A percentile compares a stretch with the other conserved stretches of the same genome.
Conservation (phyloP, 2,329 filamentous ascomycete genomes). For the Pseudogymnoascus sp. region DNA sequence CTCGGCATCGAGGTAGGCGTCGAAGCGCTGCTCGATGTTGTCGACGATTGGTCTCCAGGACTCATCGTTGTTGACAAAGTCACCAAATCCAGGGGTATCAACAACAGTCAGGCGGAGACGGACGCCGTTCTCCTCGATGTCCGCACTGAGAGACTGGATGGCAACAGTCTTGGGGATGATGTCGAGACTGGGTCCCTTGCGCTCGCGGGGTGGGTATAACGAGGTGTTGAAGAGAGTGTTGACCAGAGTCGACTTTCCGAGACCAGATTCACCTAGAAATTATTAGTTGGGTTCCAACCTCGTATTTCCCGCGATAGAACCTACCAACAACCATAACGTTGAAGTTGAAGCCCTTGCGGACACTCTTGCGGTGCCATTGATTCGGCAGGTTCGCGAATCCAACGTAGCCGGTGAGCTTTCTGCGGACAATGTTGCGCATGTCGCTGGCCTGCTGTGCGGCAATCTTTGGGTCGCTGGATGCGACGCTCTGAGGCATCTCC, state of each 20-base stretch:
- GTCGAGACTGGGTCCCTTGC: constrained; percentile 92
- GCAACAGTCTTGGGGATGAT: constrained; percentile 97
- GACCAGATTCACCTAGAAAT: constrained; percentile 81
- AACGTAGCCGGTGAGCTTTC: constrained; percentile 97
- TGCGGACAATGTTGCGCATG: constrained; percentile 78
- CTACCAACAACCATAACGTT: constrained; percentile 99
- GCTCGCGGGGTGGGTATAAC: constrained; percentile 96
- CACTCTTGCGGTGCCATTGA: constrained; percentile 99
- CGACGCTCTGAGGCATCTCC: constrained; percentile 27
- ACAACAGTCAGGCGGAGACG: constrained; percentile 94
- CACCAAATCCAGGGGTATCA: constrained; percentile 94
- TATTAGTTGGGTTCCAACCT: constrained; percentile 6
- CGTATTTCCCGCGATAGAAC: constrained; percentile 32
- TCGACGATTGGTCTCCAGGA: constrained; percentile 98
- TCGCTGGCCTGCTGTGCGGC: constrained; percentile 30
- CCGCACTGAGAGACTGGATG: constrained; percentile 89
- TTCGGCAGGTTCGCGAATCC: constrained; percentile 98
- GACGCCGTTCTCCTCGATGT: constrained; percentile 97
- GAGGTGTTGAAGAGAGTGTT: constrained; percentile 99
- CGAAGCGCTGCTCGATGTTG: constrained; percentile 98
- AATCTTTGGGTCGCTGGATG: constrained; percentile 28
- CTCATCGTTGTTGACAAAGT: constrained; percentile 99
- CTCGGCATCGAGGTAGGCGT: constrained; percentile 96
- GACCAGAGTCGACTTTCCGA: constrained; percentile 97
- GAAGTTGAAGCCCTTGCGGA: constrained; percentile 99